These are phyloP conservation scores for Verticillium longisporum DNA, from an alignment of 2,329 filamentous ascomycete species.

Conservation along the genomic window DNA sequence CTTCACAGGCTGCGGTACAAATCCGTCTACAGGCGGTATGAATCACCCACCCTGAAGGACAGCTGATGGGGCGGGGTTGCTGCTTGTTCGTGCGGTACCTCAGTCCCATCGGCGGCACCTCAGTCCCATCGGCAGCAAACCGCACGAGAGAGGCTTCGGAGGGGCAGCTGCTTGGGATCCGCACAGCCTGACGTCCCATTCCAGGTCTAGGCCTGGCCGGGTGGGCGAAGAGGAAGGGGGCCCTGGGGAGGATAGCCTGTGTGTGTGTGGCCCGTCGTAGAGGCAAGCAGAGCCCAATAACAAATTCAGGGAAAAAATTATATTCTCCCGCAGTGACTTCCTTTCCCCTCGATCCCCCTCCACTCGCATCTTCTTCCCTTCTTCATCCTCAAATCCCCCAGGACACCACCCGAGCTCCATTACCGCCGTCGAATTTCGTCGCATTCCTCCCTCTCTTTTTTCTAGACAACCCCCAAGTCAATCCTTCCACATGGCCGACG, in stretches of 20 bases:
- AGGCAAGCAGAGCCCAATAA: constrained; percentile 9
- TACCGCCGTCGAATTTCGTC: constrained; percentile 15
- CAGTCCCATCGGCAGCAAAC: not conserved
- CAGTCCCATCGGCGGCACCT: not conserved
- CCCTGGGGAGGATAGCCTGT: not conserved
- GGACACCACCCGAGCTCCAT: not conserved
- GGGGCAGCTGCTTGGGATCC: not conserved
- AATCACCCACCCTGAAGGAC: not conserved
- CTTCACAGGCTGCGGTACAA: not conserved
- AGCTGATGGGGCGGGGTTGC: not conserved
- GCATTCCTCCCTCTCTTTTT: constrained; percentile 14
- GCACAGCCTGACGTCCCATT: not conserved
- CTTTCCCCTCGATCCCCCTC: constrained; percentile 6
- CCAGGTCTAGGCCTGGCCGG: not conserved
- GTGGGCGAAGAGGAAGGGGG: not conserved
- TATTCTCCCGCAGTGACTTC: constrained; percentile 7
- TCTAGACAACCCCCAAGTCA: constrained; percentile 17
- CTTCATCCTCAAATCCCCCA: constrained; percentile 3
- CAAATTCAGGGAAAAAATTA: constrained; percentile 15
- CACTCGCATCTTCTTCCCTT: constrained; percentile 12
- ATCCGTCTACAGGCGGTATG: not conserved
- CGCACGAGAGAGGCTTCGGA: not conserved
- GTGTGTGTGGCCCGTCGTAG: not conserved
- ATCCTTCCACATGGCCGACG: constrained; percentile 52
- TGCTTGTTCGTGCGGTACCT: not conserved